Percentiles rank a stretch among this genome's conserved stretches.
Conservation (phyloP, 2,329 filamentous ascomycete species). For the Fusarium succisae region DNA sequence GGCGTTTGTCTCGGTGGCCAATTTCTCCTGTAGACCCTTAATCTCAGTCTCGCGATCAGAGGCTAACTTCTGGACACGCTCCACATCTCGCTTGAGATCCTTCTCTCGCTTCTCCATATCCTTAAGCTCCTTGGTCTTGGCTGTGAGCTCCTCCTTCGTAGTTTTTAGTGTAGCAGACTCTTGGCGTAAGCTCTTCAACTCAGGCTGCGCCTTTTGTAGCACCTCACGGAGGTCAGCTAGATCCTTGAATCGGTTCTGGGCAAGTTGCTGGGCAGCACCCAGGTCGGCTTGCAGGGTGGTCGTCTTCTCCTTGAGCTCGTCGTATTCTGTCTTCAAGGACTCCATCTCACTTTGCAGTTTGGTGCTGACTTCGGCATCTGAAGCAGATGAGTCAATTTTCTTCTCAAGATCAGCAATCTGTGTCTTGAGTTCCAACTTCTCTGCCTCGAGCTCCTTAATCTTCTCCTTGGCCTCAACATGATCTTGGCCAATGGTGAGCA, state of each 20-base stretch:
- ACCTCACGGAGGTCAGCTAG: slow-evolving; percentile 81
- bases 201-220: slow-evolving; percentile 85
- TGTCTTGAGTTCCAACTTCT: slow-evolving; percentile 73
- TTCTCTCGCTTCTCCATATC: slow-evolving; percentile 84
- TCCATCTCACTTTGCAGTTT: slow-evolving; percentile 71
- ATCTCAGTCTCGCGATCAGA: slow-evolving; percentile 82
- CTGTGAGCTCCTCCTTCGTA: slow-evolving; percentile 76
- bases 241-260: slow-evolving; percentile 88
- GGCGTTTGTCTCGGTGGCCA: slow-evolving; percentile 76
- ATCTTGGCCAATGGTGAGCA: slow-evolving; percentile 82
- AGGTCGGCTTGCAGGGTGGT: slow-evolving; percentile 82
- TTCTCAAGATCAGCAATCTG: slow-evolving; percentile 74
- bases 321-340: slow-evolving; percentile 61
- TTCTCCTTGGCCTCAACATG: slow-evolving; percentile 85
- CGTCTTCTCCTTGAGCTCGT: slow-evolving; percentile 76
- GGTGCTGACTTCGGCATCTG: slow-evolving; percentile 56
- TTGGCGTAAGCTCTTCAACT: slow-evolving; percentile 79
- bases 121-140: slow-evolving; percentile 69
- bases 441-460: slow-evolving; percentile 73
- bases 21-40: slow-evolving; percentile 79
- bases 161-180: slow-evolving; percentile 80
- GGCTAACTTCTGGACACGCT: slow-evolving; percentile 73
- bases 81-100: slow-evolving; percentile 79
- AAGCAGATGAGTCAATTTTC: slow-evolving; percentile 63
- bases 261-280: slow-evolving; percentile 84